These are phyloP conservation scores for Amanita rimosa DNA, from an alignment of 768 basidiomycete genomes.

Conservation along the genomic window DNA sequence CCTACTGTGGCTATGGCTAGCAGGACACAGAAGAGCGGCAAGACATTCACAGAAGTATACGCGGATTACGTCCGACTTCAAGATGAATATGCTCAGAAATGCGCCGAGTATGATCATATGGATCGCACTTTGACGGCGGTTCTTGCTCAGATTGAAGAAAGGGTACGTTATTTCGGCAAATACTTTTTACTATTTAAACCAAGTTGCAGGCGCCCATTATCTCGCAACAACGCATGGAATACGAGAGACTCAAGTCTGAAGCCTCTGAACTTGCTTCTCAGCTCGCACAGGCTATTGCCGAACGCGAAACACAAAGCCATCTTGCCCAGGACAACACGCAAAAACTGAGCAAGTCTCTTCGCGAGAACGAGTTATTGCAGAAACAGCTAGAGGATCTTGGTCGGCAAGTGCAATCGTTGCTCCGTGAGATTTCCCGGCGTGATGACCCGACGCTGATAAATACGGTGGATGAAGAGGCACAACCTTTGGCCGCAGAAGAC, in stretches of 20 bases:
- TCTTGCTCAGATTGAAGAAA: conserved; percentile 83
- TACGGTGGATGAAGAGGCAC: conserved; percentile 42
- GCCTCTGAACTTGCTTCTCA: conserved; percentile 73
- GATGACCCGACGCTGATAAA: conserved; percentile 76
- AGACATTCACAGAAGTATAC: conserved; percentile 92
- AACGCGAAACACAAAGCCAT: conserved; percentile 56
- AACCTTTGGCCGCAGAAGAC: conserved; percentile 33
- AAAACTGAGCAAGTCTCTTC: conserved; percentile 43
- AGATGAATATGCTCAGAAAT: conserved; percentile 69
- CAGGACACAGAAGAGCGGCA: conserved; percentile 69
- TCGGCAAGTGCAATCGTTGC: conserved; percentile 70
- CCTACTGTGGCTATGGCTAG: conserved; percentile 85
- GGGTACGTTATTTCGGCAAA: conserved; percentile 39
- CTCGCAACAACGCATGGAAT: conserved; percentile 82
- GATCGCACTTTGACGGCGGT: conserved; percentile 71
- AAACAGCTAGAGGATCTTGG: conserved; percentile 76
- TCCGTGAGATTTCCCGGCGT: conserved; percentile 70
- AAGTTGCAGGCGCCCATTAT: conserved; percentile 73
- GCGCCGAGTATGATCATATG: conserved; percentile 76
- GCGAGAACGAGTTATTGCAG: conserved; percentile 59
- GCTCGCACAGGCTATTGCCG: conserved; percentile 59
- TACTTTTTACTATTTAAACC: neutral
- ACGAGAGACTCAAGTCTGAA: conserved; percentile 74
- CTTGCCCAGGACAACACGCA: conserved; percentile 49
- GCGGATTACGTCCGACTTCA: conserved; percentile 82